phyloP scores from a whole-genome alignment of 257 asterid species.

The Striga asiatica region DNA sequence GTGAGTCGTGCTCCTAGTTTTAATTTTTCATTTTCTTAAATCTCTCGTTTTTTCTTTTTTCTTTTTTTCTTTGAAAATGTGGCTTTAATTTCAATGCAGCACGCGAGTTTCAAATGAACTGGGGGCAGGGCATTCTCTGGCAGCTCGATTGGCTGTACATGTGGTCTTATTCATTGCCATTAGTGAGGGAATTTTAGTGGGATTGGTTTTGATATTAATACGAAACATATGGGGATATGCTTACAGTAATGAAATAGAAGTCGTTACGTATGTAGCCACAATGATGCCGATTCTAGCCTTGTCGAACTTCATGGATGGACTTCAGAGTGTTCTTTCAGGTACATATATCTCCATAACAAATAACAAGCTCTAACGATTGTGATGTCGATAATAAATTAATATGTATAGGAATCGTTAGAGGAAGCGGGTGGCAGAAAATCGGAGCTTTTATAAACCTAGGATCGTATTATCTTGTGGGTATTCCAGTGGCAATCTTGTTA shows the following conservation, averaged over 20 bases:
- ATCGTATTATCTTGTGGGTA: conserved; percentile 73
- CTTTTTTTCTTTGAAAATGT: background rate
- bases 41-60: no score
- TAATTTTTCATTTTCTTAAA: no score
- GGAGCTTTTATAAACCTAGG: conserved; percentile 88
- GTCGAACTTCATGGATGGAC: conserved; percentile 68
- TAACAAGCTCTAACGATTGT: background rate
- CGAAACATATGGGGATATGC: conserved; percentile 62
- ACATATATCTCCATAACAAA: background rate
- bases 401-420: conserved; percentile 55
- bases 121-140: conserved; percentile 59
- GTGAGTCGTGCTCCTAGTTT: conserved; percentile 23
- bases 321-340: conserved; percentile 85
- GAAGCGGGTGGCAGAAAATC: conserved; percentile 70
- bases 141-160: conserved; percentile 49
- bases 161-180: conserved; percentile 44
- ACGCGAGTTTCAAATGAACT: conserved; percentile 79
- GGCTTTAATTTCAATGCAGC: conserved; percentile 36
- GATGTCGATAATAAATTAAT: background rate
- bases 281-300: conserved; percentile 74
- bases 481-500: conserved; percentile 50
- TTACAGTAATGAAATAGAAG: conserved; percentile 56
- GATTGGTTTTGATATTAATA: conserved; percentile 32
- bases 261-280: conserved; percentile 41
- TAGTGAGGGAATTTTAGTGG: conserved; percentile 38